These are phyloP conservation scores for Bullera alba DNA, from an alignment of 768 basidiomycete genomes.

Conservation along the genomic window DNA sequence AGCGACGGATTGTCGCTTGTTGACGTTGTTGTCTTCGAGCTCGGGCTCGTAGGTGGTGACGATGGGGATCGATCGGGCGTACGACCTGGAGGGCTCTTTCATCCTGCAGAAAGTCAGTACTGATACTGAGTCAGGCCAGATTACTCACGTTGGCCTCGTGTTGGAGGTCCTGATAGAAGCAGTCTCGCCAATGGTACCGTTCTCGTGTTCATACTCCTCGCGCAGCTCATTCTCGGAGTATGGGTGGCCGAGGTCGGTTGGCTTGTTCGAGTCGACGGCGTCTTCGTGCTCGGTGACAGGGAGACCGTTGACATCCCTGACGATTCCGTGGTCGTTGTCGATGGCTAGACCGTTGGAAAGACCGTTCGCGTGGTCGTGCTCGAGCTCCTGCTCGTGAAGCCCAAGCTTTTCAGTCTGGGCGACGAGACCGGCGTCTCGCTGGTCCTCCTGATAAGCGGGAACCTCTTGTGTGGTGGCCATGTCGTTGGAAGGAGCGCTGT, in stretches of 20 bases:
- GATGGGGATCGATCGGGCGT: conserved; percentile 34
- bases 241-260: too few species aligned
- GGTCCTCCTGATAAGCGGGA: not conserved
- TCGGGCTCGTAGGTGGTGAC: conserved; percentile 38
- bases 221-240: too few species aligned
- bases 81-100: conserved; percentile 24
- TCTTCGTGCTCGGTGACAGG: too few species aligned
- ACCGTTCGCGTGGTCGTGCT: conserved; percentile 1
- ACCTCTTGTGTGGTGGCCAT: not conserved
- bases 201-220: too few species aligned
- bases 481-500: conserved; percentile 2
- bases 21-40: conserved; percentile 9
- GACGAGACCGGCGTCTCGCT: not conserved
- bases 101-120: conserved; percentile 2
- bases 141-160: not conserved
- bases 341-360: not conserved
- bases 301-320: not conserved
- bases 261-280: too few species aligned
- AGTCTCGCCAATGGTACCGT: too few species aligned
- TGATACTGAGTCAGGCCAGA: not conserved
- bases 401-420: not conserved
- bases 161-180: not conserved
- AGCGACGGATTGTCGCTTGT: conserved; percentile 18
- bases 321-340: not conserved
- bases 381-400: not conserved